phyloP scores from a whole-genome alignment of 257 asterid species.

The Ophiorrhiza pumila region DNA sequence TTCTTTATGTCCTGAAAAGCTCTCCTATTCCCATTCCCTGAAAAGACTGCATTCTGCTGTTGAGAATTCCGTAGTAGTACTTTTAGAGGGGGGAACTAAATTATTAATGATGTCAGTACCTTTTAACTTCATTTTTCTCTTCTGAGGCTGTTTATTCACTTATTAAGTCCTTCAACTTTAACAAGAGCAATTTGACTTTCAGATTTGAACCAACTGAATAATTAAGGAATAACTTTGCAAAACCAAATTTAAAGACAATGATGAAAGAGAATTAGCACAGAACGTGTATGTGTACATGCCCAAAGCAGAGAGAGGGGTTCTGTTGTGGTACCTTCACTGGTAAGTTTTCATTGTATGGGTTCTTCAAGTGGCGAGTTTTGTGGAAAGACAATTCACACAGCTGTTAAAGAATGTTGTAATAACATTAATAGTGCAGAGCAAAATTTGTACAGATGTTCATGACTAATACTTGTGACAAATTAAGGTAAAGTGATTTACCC shows the following conservation, averaged over 20 bases:
- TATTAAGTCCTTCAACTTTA: neutral
- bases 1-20: neutral
- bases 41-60: neutral
- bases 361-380: conserved; percentile 83
- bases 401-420: conserved; percentile 38
- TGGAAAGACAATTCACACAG: conserved; percentile 88
- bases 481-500: neutral
- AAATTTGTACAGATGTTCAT: neutral
- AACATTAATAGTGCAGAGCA: neutral
- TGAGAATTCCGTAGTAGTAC: neutral
- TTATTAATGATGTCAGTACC: too few species aligned
- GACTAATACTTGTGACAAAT: neutral
- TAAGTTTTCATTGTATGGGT: conserved; percentile 78
- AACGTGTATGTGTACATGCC: neutral
- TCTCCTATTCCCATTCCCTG: neutral
- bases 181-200: neutral
- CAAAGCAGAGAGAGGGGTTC: neutral
- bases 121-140: neutral
- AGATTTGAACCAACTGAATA: neutral
- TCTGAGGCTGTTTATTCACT: neutral
- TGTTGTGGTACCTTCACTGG: conserved; percentile 69
- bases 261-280: neutral
- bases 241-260: neutral
- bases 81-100: too few species aligned
- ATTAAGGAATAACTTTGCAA: neutral